phyloP scores from a whole-genome alignment of 129 eudicot genomes.

The Tagetes patula region DNA sequence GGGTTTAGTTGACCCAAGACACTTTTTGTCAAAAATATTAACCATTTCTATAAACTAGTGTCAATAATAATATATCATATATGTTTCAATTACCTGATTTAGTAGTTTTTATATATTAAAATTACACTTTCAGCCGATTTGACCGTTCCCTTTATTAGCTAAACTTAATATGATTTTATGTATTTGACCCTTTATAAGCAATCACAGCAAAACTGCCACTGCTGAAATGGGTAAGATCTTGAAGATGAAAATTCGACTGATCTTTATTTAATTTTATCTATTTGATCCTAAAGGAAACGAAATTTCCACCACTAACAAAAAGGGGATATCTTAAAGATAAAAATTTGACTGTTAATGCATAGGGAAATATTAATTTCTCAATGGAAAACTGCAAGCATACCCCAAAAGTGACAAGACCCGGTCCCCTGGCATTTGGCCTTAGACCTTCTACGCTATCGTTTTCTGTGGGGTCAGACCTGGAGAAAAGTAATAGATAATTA shows the following conservation, averaged over 20 bases:
- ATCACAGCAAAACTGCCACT: neutral
- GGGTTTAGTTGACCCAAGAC: neutral
- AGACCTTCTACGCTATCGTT: constrained; percentile 94
- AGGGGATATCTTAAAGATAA: neutral
- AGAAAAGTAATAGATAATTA: constrained; percentile 12
- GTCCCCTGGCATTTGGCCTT: constrained; percentile 96
- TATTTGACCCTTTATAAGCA: neutral
- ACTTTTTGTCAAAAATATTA: neutral
- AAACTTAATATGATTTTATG: neutral
- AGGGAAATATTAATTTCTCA: neutral
- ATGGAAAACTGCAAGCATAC: constrained; percentile 40
- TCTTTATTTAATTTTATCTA: neutral
- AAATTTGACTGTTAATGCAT: neutral
- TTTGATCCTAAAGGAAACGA: neutral
- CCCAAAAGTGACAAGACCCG: constrained; percentile 94
- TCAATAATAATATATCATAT: neutral
- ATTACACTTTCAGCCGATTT: neutral
- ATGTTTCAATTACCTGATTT: neutral
- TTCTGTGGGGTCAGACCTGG: constrained; percentile 98
- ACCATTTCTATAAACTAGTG: neutral
- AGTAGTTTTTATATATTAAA: neutral
- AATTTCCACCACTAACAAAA: neutral
- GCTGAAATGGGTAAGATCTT: neutral
- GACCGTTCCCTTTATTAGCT: neutral
- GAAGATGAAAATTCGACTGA: neutral